phyloP scores from a whole-genome alignment of 352 stramenopile genomes.

The Halophytophthora polymorphica region DNA sequence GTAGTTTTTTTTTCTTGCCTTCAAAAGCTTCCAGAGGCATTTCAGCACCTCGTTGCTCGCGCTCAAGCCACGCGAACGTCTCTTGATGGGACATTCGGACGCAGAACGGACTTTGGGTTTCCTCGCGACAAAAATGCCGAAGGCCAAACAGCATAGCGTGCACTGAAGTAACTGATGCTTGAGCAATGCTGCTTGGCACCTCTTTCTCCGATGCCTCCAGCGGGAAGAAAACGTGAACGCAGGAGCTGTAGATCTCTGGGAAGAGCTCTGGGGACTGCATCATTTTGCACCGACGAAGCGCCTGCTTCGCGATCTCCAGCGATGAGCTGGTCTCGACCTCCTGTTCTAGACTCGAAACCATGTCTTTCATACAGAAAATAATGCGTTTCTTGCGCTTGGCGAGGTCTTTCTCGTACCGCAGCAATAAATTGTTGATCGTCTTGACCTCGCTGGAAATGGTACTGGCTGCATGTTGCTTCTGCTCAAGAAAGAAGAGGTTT shows the following conservation, averaged over 20 bases:
- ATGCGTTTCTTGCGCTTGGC: slow-evolving; percentile 29
- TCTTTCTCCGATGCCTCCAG: slow-evolving; percentile 14
- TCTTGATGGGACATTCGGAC: slow-evolving; percentile 21
- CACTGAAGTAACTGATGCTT: slow-evolving; percentile 7
- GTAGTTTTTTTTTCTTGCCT: too few species aligned
- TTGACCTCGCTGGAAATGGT: slow-evolving; percentile 15
- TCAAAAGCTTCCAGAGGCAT: too few species aligned
- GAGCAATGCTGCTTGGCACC: not conserved
- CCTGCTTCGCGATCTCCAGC: slow-evolving; percentile 11
- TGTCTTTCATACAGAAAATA: slow-evolving; percentile 30
- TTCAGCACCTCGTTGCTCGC: slow-evolving; percentile 7
- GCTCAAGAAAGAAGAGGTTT: slow-evolving; percentile 10
- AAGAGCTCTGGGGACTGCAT: slow-evolving; percentile 18
- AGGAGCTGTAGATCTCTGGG: slow-evolving; percentile 18
- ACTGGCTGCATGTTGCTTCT: slow-evolving; percentile 2
- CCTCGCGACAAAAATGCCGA: slow-evolving; percentile 24
- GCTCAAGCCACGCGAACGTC: slow-evolving; percentile 29
- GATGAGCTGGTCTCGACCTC: slow-evolving; percentile 18
- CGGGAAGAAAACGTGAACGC: slow-evolving; percentile 33
- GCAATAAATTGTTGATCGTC: slow-evolving; percentile 16
- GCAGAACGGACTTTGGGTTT: slow-evolving; percentile 15
- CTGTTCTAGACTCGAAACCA: slow-evolving; percentile 7
- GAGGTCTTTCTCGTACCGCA: slow-evolving; percentile 32
- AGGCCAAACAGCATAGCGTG: slow-evolving; percentile 29
- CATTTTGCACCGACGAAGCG: slow-evolving; percentile 11